Evolutionary conservation across 768 basidiomycete genomes (phyloP), one percentile per base, ranked within the genome.

Genomic region (Rhizopogon rudus): DNA sequence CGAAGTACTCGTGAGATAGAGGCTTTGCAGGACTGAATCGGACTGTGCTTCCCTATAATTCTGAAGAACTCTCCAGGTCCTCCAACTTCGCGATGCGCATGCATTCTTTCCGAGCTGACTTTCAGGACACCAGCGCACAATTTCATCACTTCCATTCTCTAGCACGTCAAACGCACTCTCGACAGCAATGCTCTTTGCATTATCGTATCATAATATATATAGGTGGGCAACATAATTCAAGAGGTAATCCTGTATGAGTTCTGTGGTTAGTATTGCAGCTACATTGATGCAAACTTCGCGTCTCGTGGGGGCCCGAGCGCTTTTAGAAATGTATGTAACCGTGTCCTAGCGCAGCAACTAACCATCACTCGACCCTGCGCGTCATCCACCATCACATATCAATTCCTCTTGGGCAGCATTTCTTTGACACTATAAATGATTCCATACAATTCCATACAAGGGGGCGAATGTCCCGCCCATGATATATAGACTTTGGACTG

Each of bases 401-500:
- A 84, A 64, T 88, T 88, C 3, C 79, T 78, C 16, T 60, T 53
- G 1, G 87, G 87, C 41, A 93, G 79, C 10, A 79, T 57, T 40
- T 79, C 74, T 28, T 92, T 82, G 43, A 93, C 63, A 3, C 79
- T 62, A 28, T 81, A 77, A 35, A 87, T 80, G 45, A 97, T 84
- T 43, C 81, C 80, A 14, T 52, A 51, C 29, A 98, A 97, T 84
- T 43, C 81, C 80, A 14, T 52, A 51, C 29, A 98, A 74, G 0
- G 93, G 93, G 0, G 88, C 79, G 56, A 96, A 79, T 28, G 93
- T 96, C 13, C 96, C 96, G 61, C 98, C 95, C 96, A 98, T 98
- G 54, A 87, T 91, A 62, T 98, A 98, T 44, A 98, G 69, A 37
- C 84, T 87, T 76, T 98, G 96, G 6, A 97, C 85, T 0, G 91